A percentile compares a stretch with the other conserved stretches of the same genome.
Evolutionary conservation across 176 grass and related monocot species (phyloP).

Genomic region (Lolium rigidum): DNA sequence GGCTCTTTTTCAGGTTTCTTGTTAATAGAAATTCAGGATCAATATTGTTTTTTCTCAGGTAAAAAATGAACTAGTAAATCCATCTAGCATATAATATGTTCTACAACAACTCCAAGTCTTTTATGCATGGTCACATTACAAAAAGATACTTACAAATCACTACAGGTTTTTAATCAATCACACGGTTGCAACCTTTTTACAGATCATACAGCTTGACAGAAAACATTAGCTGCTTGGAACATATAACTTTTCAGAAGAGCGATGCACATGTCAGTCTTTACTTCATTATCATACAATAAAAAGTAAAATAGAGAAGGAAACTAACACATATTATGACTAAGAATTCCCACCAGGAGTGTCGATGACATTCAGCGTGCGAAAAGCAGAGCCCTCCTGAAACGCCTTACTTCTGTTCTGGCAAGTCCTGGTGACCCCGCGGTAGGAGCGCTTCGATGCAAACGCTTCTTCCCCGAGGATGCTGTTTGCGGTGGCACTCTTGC

Average conservation of each 20-base stretch:
- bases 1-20: not conserved
- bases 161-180: too few species aligned
- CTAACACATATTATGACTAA: not conserved
- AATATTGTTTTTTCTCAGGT: not conserved
- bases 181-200: too few species aligned
- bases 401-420: not conserved
- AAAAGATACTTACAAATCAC: not conserved
- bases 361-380: not conserved
- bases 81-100: not conserved
- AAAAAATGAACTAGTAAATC: not conserved
- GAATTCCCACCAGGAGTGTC: not conserved
- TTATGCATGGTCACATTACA: not conserved
- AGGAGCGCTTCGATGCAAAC: not conserved
- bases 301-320: not conserved
- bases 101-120: not conserved
- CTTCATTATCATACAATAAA: not conserved
- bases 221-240: not conserved
- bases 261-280: not conserved
- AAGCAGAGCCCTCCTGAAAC: not conserved
- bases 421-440: not conserved
- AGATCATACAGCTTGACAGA: not conserved
- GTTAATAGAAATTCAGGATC: not conserved
- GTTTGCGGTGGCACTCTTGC: constrained; percentile 7
- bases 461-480: not conserved
- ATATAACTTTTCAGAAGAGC: not conserved